Evolutionary conservation across 1,284 basidiomycete genomes (phyloP), one percentile per base, ranked within the genome.

Genomic region (Pholiota adiposa): DNA sequence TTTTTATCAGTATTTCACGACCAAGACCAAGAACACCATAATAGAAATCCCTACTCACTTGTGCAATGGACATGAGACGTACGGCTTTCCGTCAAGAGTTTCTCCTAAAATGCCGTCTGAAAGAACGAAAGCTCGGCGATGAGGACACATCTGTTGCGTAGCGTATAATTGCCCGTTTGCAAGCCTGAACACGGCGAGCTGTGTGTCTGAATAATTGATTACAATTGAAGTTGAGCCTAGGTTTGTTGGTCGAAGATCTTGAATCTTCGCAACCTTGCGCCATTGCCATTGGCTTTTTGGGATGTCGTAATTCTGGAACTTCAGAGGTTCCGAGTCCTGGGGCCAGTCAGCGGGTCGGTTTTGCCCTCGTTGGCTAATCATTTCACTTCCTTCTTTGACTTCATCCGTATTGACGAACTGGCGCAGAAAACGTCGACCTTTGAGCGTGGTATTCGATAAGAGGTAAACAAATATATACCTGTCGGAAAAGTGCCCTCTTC

Each of bases 291-390:
- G 69, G 1, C 73, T 71, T 56, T 81, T 84, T 0, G 82, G 80
- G 0, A 74, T 73, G 3, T 65, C 54, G 12, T 36, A 34, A 12
- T 21, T 16, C 59, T 66, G 11, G 85, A 87, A 73, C 58, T 82
- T 82, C 27, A 83, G 73, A 0, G 84, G 72, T 5, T 82, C 77
- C 34, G 80, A 79, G 21, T 78, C 76, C 68, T 85, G 85, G 1
- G 88, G 82, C 90, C 90, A 92, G 64, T 91, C 82, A 6, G 86
- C 87, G 2, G 90, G 88, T 31, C 89, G 80, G 14, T 72, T 68
- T 66, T 92, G 90, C 2, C 86, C 86, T 31, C 90, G 80, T 70
- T 92, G 86, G 6, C 75, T 67, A 60, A 90, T 82, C 27, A 77
- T 71, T 68, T 91, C 90, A 2, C 81, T 78, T n/a, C 78, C 56